Conservation (phyloP, 495 filamentous ascomycete species). For the Aspergillus campestris region DNA sequence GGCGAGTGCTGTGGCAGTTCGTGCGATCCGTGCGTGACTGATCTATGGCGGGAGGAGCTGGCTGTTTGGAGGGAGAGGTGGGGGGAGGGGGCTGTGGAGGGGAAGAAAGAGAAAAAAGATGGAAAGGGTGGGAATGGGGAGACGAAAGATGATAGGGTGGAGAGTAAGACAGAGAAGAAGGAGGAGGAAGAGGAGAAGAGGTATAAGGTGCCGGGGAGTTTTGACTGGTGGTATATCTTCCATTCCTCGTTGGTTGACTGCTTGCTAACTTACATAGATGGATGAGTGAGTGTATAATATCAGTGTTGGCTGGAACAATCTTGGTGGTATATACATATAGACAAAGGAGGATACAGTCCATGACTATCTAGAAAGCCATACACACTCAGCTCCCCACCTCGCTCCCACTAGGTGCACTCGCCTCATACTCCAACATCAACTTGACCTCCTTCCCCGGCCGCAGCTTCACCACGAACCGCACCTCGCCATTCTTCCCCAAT, state of each 20-base stretch:
- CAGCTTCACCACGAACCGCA: conserved; percentile 52
- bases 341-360: no score
- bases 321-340: no score
- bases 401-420: conserved; percentile 17
- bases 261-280: background rate
- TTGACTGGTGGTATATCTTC: conserved; percentile 14
- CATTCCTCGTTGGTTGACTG: background rate
- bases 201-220: conserved; percentile 13
- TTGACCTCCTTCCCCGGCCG: conserved; percentile 48
- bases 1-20: conserved; percentile 36
- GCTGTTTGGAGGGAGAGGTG: conserved; percentile 33
- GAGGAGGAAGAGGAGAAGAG: conserved; percentile 3
- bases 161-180: conserved; percentile 3
- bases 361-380: no score
- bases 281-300: no score
- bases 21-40: conserved; percentile 36
- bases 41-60: conserved; percentile 34
- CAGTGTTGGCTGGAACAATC: no score
- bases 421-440: conserved; percentile 56
- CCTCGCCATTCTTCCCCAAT: conserved; percentile 52
- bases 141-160: conserved; percentile 7
- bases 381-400: background rate
- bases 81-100: conserved; percentile 21
- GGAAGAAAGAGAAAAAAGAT: background rate
- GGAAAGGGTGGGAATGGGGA: conserved; percentile 1